Evolutionary conservation across 1,139 yeast species (phyloP).

Genomic region (Geotrichum histeridarum): DNA sequence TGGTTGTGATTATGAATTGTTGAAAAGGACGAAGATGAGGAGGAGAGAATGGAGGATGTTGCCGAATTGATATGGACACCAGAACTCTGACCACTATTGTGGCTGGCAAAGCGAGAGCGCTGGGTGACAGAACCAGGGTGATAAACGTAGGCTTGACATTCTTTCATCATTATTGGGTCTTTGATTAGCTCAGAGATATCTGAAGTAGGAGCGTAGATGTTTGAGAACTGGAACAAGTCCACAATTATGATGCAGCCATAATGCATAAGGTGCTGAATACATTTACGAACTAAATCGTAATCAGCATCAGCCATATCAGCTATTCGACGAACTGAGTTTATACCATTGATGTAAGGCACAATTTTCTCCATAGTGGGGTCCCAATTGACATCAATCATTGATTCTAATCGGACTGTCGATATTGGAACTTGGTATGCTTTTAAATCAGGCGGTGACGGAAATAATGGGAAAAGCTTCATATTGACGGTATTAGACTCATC

Average conservation of each 20-base stretch:
- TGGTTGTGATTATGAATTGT: constrained; percentile 1
- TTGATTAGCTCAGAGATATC: constrained; percentile 62
- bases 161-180: constrained; percentile 64
- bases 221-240: constrained; percentile 84
- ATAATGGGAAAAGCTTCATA: constrained; percentile 80
- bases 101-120: not conserved
- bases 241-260: constrained; percentile 77
- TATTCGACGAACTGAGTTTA: constrained; percentile 73
- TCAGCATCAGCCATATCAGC: constrained; percentile 80
- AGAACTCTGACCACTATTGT: constrained; percentile 3
- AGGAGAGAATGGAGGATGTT: constrained; percentile 24
- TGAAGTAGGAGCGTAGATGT: constrained; percentile 85
- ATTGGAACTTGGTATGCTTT: constrained; percentile 79
- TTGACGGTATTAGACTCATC: constrained; percentile 88
- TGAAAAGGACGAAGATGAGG: constrained; percentile 19
- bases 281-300: constrained; percentile 69
- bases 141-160: constrained; percentile 75
- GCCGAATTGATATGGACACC: constrained; percentile 14
- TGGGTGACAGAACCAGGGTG: constrained; percentile 20
- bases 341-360: constrained; percentile 79
- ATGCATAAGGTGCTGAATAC: constrained; percentile 86
- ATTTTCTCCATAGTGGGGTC: constrained; percentile 93
- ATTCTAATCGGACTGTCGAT: constrained; percentile 65
- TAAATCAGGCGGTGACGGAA: constrained; percentile 77
- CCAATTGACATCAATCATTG: constrained; percentile 85